Base-by-base conservation (phyloP, 371 early-diverging fungal species). In the Smittium culicis region DNA sequence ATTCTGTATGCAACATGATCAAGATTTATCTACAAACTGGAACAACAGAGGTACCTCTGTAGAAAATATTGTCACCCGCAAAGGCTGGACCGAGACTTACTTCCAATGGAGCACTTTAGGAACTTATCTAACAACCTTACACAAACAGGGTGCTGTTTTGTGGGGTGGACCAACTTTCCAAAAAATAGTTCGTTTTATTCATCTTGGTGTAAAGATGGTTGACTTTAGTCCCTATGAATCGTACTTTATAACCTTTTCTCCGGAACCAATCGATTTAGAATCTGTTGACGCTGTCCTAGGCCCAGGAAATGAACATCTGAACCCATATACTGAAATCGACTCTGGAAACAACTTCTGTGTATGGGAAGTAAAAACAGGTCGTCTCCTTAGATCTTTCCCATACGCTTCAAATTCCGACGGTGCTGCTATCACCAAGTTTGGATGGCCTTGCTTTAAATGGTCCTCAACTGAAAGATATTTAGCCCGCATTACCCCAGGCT, bases 361-460 rank as follows among this genome's bases (percentile, higher is more conserved):
- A 61, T 98, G 97, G 97, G 96, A 96, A 74, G 83, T 92, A 68
- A 80, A 80, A 66, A 86, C 93, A 8, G 95, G 96, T 60, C 73
- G 79, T 2, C 78, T 90, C 60, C 79, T 96, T 60, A 91, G 98
- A 67, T 84, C 93, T 16, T 98, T 98, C 85, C 82, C 90, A 54
- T 65, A 72, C 34, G 67, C 70, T 27, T 54, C 68, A 27, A 35
- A 61, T 68, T 56, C 34, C 16, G 68, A 66, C 65, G 78, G 70
- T 70, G 69, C 73, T 56, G 63, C 55, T 35, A 69, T 76, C 35
- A 74, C 75, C 29, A 87, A 88, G 58, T 82, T 89, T 59, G 84
- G 83, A 66, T 94, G 96, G 95, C 95, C 96, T 45, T 82, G 93
- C 72, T 94, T 97, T 86, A 96, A 94, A 81, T 98, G 95, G 94